A percentile compares a stretch with the other conserved stretches of the same genome.
These are phyloP conservation scores for Candida labiduridarum DNA, from an alignment of 1,139 yeast genomes.

Conservation along the genomic window DNA sequence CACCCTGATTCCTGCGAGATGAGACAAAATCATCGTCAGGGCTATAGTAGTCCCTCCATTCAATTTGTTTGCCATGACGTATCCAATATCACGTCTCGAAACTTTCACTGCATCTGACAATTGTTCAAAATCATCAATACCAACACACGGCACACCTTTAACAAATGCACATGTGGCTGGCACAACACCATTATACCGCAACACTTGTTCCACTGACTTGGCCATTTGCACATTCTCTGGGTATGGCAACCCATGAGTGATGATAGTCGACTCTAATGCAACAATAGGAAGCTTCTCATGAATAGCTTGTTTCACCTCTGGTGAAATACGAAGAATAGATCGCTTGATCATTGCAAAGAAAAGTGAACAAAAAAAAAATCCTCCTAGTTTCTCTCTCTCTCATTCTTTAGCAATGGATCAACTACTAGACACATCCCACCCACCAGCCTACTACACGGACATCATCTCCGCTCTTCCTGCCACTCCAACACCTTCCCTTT, in stretches of 20 bases:
- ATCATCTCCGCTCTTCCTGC: background rate
- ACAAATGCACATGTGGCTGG: slow-evolving; percentile 90
- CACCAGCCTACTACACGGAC: background rate
- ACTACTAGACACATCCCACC: slow-evolving; percentile 4
- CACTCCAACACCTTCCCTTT: background rate
- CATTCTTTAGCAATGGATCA: background rate
- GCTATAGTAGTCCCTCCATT: slow-evolving; percentile 92
- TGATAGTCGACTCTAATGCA: slow-evolving; percentile 82
- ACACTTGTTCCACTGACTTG: slow-evolving; percentile 57
- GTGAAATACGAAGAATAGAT: slow-evolving; percentile 27
- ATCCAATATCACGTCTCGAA: slow-evolving; percentile 80
- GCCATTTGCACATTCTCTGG: slow-evolving; percentile 82
- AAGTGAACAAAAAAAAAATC: background rate
- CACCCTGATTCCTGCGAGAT: slow-evolving; percentile 74
- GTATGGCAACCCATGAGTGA: slow-evolving; percentile 87
- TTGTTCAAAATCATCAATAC: slow-evolving; percentile 53
- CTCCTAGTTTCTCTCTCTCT: background rate
- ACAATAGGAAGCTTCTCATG: slow-evolving; percentile 62
- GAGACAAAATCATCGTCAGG: slow-evolving; percentile 81
- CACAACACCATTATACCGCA: slow-evolving; percentile 65
- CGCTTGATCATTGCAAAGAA: slow-evolving; percentile 1
- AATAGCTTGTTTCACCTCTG: slow-evolving; percentile 66
- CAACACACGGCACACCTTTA: slow-evolving; percentile 72
- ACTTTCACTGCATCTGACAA: slow-evolving; percentile 63
- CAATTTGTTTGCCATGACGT: slow-evolving; percentile 61